Evolutionary conservation across 352 stramenopile genomes (phyloP), one percentile per base, ranked within the genome.

Genomic region (Saprolegnia parasitica): DNA sequence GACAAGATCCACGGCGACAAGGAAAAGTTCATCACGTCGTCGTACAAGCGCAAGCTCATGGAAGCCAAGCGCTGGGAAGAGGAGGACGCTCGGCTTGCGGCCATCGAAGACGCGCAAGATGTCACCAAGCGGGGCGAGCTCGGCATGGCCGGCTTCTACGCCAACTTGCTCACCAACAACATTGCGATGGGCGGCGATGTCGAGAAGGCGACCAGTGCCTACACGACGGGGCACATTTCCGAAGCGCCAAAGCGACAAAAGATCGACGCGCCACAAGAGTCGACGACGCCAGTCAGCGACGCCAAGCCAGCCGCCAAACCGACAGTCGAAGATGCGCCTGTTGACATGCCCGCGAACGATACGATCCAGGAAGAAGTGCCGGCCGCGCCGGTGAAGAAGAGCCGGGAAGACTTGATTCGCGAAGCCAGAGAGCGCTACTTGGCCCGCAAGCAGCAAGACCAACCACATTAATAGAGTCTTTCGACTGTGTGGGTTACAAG

Each of bases 31-130:
- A 79, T 97, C 6, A 96, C 90, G 11, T 84, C 87, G 0, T 94
- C 89, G 18, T 97, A 96, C 78, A 97, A 97, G 76, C 75, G 88
- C 18, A 96, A 96, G 52, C 73, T 97, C n/a, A 80, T 91, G 76
- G 90, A 96, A 65, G 81, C 91, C 72, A 81, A 92, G 72, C 83
- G 86, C 46, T 97, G 90, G 90, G 90, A 97, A 60, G 76, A 77
- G 20, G 85, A 91, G 63, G 87, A 95, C 60, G 77, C 77, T 24
- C 78, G 83, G 0, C 75, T 93, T 45, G 85, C 87, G 26, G 76
- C 72, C 0, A 49, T 88, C 54, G 83, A 94, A 61, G 84, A 84
- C 2, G 72, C 78, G 0, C 83, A 95, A 40, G 84, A 95, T 47
- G 83, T 91, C 37, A 85, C 81, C 10, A 91, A 90, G 75, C 84